Conservation (phyloP, 345 rosid species). For the Eucalyptus regnans region DNA sequence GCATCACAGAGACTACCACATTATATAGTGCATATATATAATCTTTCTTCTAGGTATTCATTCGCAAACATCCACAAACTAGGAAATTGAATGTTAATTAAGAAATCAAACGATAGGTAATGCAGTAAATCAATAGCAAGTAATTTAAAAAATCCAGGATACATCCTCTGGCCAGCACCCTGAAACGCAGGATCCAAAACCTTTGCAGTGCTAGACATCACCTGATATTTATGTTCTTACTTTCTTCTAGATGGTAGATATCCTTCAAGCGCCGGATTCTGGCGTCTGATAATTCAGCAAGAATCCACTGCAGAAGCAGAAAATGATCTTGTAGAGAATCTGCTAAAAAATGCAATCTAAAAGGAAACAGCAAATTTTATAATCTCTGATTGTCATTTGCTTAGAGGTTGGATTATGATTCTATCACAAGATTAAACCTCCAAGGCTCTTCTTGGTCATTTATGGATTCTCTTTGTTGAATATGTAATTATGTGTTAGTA, state of each 20-base stretch:
- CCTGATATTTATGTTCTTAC: background rate
- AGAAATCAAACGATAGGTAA: background rate
- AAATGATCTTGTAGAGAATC: background rate
- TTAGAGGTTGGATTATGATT: background rate
- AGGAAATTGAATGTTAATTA: background rate
- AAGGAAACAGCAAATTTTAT: background rate
- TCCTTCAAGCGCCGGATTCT: background rate
- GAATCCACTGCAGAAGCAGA: background rate
- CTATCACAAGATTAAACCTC: background rate
- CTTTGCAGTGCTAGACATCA: constrained; percentile 25
- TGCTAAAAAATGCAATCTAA: background rate
- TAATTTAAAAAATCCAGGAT: constrained; percentile 8
- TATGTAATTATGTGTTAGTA: background rate
- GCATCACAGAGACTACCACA: background rate
- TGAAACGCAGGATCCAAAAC: constrained; percentile 32
- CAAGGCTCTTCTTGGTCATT: background rate
- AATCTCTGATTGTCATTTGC: background rate
- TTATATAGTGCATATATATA: background rate
- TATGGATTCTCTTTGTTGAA: background rate
- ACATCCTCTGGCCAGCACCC: constrained; percentile 38
- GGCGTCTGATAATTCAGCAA: background rate
- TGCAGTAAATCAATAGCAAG: background rate
- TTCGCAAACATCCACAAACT: background rate
- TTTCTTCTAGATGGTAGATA: background rate
- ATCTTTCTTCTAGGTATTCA: background rate